Evolutionary conservation across 2,329 filamentous ascomycete species (phyloP).

Genomic region (Cladophialophora immunda): DNA sequence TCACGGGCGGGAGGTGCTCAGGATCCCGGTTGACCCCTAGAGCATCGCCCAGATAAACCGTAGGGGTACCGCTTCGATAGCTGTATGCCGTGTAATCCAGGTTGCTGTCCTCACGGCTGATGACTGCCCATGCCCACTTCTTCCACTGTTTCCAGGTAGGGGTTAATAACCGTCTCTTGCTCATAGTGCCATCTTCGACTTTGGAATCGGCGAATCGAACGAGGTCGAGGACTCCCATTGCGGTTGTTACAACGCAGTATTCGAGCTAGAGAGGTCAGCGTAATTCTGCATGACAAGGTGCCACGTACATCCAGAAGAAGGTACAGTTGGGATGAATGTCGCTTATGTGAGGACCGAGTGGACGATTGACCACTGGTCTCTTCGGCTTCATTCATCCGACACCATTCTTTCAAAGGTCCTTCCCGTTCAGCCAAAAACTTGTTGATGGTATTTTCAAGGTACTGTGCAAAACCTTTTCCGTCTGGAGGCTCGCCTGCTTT

Average conservation of each 20-base stretch:
- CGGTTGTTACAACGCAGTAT: conserved; percentile 69
- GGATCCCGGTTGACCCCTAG: conserved; percentile 65
- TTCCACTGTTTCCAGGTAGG: conserved; percentile 69
- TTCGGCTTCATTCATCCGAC: conserved; percentile 60
- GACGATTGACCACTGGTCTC: conserved; percentile 58
- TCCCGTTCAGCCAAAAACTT: conserved; percentile 29
- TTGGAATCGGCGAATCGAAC: conserved; percentile 73
- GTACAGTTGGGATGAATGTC: conserved; percentile 32
- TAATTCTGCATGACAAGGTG: conserved; percentile 45
- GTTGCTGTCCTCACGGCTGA: conserved; percentile 60
- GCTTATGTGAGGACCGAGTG: conserved; percentile 40
- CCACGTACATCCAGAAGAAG: conserved; percentile 41
- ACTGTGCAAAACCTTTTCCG: conserved; percentile 25
- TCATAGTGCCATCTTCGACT: conserved; percentile 69
- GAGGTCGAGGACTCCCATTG: conserved; percentile 68
- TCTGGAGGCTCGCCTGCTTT: conserved; percentile 17
- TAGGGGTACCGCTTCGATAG: conserved; percentile 53
- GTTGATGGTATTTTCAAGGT: conserved; percentile 29
- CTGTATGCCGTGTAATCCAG: conserved; percentile 63
- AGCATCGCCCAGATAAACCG: conserved; percentile 70
- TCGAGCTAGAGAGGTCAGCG: conserved; percentile 73
- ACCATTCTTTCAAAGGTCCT: conserved; percentile 33
- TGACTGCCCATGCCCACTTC: conserved; percentile 69
- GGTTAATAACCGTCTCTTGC: conserved; percentile 68
- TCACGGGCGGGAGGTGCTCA: conserved; percentile 74